Conservation (phyloP, 495 filamentous ascomycete genomes). For the Penicillium bialowiezense region DNA sequence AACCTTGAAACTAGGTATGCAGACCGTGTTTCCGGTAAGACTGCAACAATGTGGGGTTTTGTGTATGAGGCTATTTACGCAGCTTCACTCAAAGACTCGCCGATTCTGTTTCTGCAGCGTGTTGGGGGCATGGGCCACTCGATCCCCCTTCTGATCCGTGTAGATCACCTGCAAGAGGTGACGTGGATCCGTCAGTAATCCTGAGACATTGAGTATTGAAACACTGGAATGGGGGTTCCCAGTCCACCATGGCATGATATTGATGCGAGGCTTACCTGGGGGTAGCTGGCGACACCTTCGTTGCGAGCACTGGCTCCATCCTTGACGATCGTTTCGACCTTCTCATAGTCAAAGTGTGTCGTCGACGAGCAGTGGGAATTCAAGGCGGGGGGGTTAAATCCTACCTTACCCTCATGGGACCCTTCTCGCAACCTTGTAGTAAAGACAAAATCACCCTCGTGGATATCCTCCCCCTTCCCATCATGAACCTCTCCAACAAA, state of each 20-base stretch:
- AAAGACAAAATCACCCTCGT: conserved; percentile 17
- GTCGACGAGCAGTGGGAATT: not conserved
- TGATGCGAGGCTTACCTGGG: conserved; percentile 16
- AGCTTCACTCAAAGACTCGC: no score
- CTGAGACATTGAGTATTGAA: not conserved
- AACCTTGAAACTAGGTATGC: no score
- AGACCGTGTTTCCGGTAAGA: no score
- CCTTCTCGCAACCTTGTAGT: conserved; percentile 18
- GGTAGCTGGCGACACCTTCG: conserved; percentile 19
- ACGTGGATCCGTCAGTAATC: not conserved
- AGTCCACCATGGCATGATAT: not conserved
- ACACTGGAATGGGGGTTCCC: not conserved
- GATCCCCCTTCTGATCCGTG: conserved; percentile 27
- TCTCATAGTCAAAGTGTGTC: not conserved
- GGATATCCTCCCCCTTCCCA: conserved; percentile 15
- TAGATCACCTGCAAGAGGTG: conserved; percentile 19
- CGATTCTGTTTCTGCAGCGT: conserved; percentile 15
- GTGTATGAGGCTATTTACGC: no score
- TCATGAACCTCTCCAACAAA: conserved; percentile 13
- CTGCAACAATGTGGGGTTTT: no score
- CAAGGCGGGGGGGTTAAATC: not conserved
- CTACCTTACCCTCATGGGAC: conserved; percentile 21
- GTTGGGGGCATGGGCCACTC: conserved; percentile 24
- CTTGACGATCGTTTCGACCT: conserved; percentile 22
- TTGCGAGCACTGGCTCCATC: conserved; percentile 12